Evolutionary conservation across 257 asterid genomes (phyloP).

Genomic region (Oldenlandia corymbosa): DNA sequence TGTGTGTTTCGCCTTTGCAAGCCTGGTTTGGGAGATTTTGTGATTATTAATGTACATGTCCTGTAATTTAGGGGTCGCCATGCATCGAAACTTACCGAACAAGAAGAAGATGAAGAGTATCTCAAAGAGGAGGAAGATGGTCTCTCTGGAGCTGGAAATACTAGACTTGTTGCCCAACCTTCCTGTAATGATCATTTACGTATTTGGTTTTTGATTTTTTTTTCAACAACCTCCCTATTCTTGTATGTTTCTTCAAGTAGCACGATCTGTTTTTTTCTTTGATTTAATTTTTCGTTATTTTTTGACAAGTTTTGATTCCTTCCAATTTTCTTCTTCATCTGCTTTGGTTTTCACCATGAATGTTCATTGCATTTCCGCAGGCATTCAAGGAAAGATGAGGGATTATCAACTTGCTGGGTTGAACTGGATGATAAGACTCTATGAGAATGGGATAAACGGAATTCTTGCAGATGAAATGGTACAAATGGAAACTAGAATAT

Average conservation of each 20-base stretch:
- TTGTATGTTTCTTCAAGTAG: too few relatives aligned
- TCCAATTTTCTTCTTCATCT: too few relatives aligned
- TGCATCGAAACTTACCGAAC: constrained; percentile 94
- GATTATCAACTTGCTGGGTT: constrained; percentile 99
- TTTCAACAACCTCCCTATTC: neutral
- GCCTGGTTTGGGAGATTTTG: neutral
- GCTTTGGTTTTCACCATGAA: neutral
- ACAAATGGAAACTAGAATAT: constrained; percentile 4
- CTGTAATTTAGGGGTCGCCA: constrained; percentile 74
- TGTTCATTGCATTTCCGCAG: constrained; percentile 29
- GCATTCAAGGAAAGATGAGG: constrained; percentile 99
- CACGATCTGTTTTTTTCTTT: neutral
- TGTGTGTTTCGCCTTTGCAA: neutral
- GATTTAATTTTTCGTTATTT: neutral
- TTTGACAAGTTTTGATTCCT: too few relatives aligned
- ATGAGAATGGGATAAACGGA: constrained; percentile 98
- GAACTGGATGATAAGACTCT: constrained; percentile 91
- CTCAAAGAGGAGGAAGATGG: constrained; percentile 88
- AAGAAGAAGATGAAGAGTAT: constrained; percentile 96
- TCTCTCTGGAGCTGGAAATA: constrained; percentile 67
- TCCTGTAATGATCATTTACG: constrained; percentile 67
- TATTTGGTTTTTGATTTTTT: neutral
- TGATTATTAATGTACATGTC: neutral
- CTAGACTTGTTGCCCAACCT: constrained; percentile 88
- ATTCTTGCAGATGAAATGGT: constrained; percentile 99